Conservation (phyloP, 768 basidiomycete genomes). For the Cyclocybe aegerita region DNA sequence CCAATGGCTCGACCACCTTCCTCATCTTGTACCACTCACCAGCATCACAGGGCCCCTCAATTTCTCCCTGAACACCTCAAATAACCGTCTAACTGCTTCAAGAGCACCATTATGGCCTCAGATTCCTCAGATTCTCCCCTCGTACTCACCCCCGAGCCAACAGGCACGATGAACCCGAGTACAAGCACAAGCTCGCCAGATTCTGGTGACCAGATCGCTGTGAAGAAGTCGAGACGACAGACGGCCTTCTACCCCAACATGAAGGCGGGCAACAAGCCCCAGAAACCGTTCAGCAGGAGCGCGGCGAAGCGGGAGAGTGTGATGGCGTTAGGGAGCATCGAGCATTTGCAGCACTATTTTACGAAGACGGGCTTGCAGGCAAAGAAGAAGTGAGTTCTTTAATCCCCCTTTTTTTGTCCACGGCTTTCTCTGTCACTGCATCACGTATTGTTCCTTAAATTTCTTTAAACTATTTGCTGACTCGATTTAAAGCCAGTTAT, state of each 20-base stretch:
- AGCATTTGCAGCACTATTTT: constrained; percentile 94
- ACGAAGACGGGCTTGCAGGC: constrained; percentile 81
- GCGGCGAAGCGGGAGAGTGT: constrained; percentile 94
- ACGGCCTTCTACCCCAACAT: constrained; percentile 79
- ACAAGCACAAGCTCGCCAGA: constrained; percentile 23
- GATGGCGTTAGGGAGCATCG: constrained; percentile 92
- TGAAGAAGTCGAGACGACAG: constrained; percentile 58
- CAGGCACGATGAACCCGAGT: constrained; percentile 32
- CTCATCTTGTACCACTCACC: no score
- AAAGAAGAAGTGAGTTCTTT: constrained; percentile 61
- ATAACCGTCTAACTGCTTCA: no score
- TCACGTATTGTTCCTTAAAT: constrained; percentile 6
- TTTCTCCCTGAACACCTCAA: no score
- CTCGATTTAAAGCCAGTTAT: constrained; percentile 23
- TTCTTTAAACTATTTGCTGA: constrained; percentile 2
- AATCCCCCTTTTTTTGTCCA: constrained; percentile 7
- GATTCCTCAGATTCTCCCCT: constrained; percentile 51
- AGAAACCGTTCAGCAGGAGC: constrained; percentile 85
- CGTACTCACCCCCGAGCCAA: constrained; percentile 62
- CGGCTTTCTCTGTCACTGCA: neutral
- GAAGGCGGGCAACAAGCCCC: constrained; percentile 66
- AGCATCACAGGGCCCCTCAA: no score
- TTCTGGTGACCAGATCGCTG: constrained; percentile 17
- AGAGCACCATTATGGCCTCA: constrained; percentile 28
- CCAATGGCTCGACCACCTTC: no score